A percentile compares a stretch with the other conserved stretches of the same genome.
Conservation (phyloP, 2,329 filamentous ascomycete genomes). For the Ophiostoma montium region DNA sequence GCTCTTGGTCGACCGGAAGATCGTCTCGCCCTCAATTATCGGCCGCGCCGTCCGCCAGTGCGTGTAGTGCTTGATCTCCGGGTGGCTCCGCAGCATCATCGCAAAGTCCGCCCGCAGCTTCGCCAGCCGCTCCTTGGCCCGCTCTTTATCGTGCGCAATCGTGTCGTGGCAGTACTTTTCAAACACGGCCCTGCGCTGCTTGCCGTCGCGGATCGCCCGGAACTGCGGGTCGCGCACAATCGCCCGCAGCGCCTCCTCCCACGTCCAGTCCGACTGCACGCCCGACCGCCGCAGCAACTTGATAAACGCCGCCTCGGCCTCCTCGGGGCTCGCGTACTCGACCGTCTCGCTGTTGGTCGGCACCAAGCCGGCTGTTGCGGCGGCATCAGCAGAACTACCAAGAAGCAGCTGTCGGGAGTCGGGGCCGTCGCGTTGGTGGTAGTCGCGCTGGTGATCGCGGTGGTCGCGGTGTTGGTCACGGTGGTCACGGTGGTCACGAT, state of each 20-base stretch:
- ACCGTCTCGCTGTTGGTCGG: constrained; percentile 55
- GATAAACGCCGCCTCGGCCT: constrained; percentile 84
- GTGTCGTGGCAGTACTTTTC: constrained; percentile 90
- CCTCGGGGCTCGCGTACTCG: constrained; percentile 66
- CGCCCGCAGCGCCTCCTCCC: constrained; percentile 76
- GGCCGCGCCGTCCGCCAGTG: constrained; percentile 92
- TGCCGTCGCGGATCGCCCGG: constrained; percentile 82
- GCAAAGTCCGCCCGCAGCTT: constrained; percentile 91
- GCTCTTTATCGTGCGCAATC: constrained; percentile 83
- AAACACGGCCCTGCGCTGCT: constrained; percentile 78
- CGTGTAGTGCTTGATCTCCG: constrained; percentile 93
- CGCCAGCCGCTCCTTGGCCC: constrained; percentile 79
- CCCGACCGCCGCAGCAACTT: constrained; percentile 77
- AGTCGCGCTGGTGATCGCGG: neutral
- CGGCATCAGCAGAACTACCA: constrained; percentile 26
- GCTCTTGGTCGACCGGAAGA: constrained; percentile 80
- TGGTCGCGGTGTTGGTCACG: constrained; percentile 5
- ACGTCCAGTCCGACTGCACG: constrained; percentile 83
- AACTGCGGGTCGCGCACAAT: constrained; percentile 88
- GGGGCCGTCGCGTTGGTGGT: neutral
- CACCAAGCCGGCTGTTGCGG: constrained; percentile 38
- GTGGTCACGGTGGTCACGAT: neutral
- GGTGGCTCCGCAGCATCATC: constrained; percentile 89
- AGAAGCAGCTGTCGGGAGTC: constrained; percentile 46
- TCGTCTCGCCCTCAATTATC: constrained; percentile 88